phyloP scores from a whole-genome alignment of 352 stramenopile species.

The Phytopythium oedochilum region DNA sequence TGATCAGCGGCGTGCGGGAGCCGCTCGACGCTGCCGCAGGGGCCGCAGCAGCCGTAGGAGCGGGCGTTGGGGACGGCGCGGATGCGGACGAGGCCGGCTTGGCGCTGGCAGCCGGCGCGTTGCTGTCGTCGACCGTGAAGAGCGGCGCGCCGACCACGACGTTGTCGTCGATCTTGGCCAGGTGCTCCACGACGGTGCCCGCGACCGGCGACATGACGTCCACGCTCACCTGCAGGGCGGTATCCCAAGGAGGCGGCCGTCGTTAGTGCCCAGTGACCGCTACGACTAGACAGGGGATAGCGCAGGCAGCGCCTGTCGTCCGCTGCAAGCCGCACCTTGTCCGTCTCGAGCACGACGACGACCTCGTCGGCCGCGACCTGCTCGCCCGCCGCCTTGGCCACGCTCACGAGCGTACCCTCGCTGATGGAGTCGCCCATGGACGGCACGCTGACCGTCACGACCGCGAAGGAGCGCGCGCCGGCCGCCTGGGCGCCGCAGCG shows the following conservation, averaged over 20 bases:
- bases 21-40: constrained; percentile 14
- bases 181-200: constrained; percentile 91
- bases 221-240: constrained; percentile 62
- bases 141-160: constrained; percentile 93
- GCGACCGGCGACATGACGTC: constrained; percentile 88
- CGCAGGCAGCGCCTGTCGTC: too few species aligned
- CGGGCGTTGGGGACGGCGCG: constrained; percentile 21
- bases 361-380: constrained; percentile 95
- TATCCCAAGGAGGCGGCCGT: too few species aligned
- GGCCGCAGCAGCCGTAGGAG: constrained; percentile 19
- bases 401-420: constrained; percentile 96
- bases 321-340: constrained; percentile 97
- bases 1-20: constrained; percentile 56
- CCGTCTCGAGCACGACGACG: constrained; percentile 97
- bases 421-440: constrained; percentile 97
- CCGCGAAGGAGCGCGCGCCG: constrained; percentile 21
- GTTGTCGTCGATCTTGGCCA: constrained; percentile 94
- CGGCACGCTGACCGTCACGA: constrained; percentile 81
- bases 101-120: constrained; percentile 23
- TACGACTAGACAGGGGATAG: too few species aligned
- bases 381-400: constrained; percentile 92
- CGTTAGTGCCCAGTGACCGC: too few species aligned
- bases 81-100: constrained; percentile 11
- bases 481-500: constrained; percentile 48
- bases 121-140: constrained; percentile 91